These are phyloP conservation scores for Nicotiana rustica DNA, from an alignment of 305 asterid species.

Conservation along the genomic window DNA sequence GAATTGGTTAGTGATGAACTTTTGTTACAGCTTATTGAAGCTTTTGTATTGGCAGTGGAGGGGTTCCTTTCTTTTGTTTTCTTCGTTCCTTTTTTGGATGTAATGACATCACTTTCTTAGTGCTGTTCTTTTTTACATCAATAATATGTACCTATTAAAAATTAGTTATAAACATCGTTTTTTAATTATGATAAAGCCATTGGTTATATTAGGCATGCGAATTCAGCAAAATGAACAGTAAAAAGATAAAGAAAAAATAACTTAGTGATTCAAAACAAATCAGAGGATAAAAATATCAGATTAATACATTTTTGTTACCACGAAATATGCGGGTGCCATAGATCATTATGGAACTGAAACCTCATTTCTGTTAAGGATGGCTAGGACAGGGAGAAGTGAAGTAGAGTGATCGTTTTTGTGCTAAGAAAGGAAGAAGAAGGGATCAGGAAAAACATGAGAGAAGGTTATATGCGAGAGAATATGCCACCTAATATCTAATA, in stretches of 20 bases:
- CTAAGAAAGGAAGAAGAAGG: conserved; percentile 25
- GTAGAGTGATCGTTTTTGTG: background rate
- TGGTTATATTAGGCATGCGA: too few species aligned
- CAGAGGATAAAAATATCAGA: background rate
- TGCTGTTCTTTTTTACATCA: too few species aligned
- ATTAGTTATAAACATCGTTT: too few species aligned
- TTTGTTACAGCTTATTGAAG: too few species aligned
- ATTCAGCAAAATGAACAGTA: background rate
- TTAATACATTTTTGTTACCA: background rate
- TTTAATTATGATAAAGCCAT: too few species aligned
- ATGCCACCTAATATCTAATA: conserved; percentile 15
- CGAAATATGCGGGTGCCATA: background rate
- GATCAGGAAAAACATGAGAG: background rate
- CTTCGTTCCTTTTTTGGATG: too few species aligned
- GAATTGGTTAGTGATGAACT: too few species aligned
- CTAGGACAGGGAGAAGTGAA: background rate
- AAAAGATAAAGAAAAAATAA: background rate
- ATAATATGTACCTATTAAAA: too few species aligned
- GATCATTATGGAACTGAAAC: conserved; percentile 12
- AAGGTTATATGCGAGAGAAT: conserved; percentile 3
- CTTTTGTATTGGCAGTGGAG: too few species aligned
- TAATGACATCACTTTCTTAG: too few species aligned
- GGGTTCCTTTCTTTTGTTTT: too few species aligned
- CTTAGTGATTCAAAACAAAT: background rate
- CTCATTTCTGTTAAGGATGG: conserved; percentile 3